Percentiles rank a stretch among this genome's conserved stretches.
phyloP scores from a whole-genome alignment of 2,329 filamentous ascomycete genomes.

The Pezicula carpinea region DNA sequence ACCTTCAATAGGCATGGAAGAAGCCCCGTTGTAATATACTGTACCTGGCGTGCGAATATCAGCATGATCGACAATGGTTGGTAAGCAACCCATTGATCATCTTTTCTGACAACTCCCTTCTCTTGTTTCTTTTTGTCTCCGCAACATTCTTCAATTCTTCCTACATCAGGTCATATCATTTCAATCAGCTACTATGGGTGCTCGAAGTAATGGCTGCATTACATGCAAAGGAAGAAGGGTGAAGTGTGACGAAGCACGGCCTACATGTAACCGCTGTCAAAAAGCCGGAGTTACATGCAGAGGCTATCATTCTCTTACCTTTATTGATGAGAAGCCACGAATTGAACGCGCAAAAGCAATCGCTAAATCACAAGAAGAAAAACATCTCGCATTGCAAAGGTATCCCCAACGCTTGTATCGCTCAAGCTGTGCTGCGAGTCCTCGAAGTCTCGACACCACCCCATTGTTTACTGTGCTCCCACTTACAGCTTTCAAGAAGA shows the following conservation, averaged over 20 bases:
- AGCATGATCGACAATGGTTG: no score
- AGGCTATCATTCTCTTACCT: constrained; percentile 23
- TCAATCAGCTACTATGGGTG: constrained; percentile 1
- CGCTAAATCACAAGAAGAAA: neutral
- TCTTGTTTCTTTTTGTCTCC: neutral
- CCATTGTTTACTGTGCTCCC: no score
- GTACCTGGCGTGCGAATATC: no score
- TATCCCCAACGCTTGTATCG: neutral
- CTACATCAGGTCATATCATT: neutral
- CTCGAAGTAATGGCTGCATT: constrained; percentile 28
- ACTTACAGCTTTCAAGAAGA: neutral
- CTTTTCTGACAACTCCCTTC: no score
- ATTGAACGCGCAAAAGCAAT: neutral
- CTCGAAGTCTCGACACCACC: no score
- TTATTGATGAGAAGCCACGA: constrained; percentile 6
- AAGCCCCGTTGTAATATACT: no score
- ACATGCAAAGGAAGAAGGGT: constrained; percentile 26
- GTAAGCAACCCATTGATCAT: no score
- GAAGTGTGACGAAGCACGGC: constrained; percentile 29
- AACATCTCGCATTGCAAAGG: neutral
- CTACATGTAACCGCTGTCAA: constrained; percentile 32
- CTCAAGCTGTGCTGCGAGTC: neutral
- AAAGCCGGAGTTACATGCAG: constrained; percentile 32
- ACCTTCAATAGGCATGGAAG: no score
- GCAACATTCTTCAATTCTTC: neutral